Evolutionary conservation across 1,284 basidiomycete genomes (phyloP).

Genomic region (Neolentinus lepideus): DNA sequence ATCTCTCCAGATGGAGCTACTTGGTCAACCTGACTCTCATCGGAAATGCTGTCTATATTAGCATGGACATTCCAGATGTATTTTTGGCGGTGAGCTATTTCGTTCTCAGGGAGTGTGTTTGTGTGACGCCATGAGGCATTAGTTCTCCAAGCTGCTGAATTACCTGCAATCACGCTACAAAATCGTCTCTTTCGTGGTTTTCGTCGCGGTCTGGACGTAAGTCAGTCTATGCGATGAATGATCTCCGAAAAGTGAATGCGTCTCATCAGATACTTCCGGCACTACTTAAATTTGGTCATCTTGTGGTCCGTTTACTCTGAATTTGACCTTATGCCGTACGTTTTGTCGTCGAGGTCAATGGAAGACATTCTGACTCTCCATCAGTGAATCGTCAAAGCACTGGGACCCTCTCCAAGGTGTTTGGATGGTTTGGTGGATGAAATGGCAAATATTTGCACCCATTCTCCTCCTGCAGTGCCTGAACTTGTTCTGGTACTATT

Average conservation of each 20-base stretch:
- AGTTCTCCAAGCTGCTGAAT: conserved; percentile 84
- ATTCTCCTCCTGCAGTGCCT: conserved; percentile 73
- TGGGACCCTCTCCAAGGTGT: conserved; percentile 63
- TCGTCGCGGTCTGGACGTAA: conserved; percentile 80
- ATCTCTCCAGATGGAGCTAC: conserved; percentile 74
- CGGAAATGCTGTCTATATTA: conserved; percentile 89
- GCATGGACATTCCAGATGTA: conserved; percentile 94
- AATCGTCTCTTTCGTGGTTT: conserved; percentile 56
- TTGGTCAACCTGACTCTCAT: conserved; percentile 78
- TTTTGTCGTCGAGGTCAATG: conserved; percentile 10
- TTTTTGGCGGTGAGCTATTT: conserved; percentile 71
- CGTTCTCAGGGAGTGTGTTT: background rate
- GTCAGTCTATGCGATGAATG: conserved; percentile 22
- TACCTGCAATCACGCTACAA: conserved; percentile 76
- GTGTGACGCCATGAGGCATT: conserved; percentile 7
- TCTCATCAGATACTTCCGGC: conserved; percentile 81
- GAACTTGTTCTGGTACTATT: conserved; percentile 88
- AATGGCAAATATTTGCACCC: conserved; percentile 74
- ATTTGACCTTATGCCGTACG: conserved; percentile 77
- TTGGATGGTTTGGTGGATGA: conserved; percentile 77
- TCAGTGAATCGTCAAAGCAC: conserved; percentile 47
- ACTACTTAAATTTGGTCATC: conserved; percentile 86
- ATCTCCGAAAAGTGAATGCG: conserved; percentile 6
- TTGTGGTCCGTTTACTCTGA: conserved; percentile 85
- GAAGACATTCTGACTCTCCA: background rate